These are phyloP conservation scores for Echites panduratus DNA, from an alignment of 257 asterid species.

Conservation along the genomic window DNA sequence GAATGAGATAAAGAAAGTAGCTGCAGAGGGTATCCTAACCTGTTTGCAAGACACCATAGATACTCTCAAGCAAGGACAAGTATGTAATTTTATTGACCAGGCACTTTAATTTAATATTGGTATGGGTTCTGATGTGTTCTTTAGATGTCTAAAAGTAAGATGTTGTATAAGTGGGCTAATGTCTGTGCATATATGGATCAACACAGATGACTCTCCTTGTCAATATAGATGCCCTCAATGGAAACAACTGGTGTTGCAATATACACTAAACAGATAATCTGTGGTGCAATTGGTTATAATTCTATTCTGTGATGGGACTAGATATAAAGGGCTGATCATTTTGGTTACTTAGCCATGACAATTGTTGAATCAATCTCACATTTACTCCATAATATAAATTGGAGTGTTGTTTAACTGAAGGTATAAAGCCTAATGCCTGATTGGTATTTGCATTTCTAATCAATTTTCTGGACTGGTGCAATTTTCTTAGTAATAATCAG, in stretches of 20 bases:
- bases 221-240: neutral
- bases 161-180: neutral
- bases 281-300: neutral
- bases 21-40: constrained; percentile 86
- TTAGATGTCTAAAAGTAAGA: neutral
- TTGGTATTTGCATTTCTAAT: too few relatives aligned
- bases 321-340: neutral
- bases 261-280: neutral
- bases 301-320: neutral
- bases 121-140: neutral
- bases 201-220: neutral
- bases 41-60: constrained; percentile 85
- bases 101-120: neutral
- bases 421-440: too few relatives aligned
- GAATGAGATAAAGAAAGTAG: constrained; percentile 65
- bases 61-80: constrained; percentile 68
- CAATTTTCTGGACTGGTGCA: too few relatives aligned
- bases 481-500: neutral
- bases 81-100: constrained; percentile 14
- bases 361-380: neutral
- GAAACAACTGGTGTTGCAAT: neutral
- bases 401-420: too few relatives aligned
- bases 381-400: too few relatives aligned
- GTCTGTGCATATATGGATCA: neutral
- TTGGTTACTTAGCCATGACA: neutral